These are phyloP conservation scores for Fraxinus velutina DNA, from an alignment of 305 asterid genomes.

Conservation along the genomic window DNA sequence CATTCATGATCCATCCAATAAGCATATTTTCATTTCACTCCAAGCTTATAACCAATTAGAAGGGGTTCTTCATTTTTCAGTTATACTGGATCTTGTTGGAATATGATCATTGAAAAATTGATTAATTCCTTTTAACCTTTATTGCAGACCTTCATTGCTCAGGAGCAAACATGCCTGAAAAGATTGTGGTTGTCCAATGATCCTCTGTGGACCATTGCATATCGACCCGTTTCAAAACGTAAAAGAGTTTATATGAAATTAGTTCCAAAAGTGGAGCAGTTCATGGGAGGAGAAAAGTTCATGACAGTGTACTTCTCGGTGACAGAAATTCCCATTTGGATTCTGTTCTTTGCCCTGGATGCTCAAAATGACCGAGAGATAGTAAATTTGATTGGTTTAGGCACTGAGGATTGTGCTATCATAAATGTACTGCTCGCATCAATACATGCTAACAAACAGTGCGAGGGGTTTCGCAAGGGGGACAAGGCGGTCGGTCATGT, in stretches of 20 bases:
- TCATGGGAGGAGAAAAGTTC: conserved; percentile 54
- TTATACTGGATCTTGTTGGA: not conserved
- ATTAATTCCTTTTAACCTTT: conserved; percentile 22
- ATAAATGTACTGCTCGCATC: conserved; percentile 63
- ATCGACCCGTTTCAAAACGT: conserved; percentile 52
- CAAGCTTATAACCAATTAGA: not conserved
- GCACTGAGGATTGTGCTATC: conserved; percentile 41
- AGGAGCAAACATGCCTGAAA: conserved; percentile 74
- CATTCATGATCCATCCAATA: not conserved
- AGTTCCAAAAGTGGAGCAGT: conserved; percentile 50
- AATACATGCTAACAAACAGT: conserved; percentile 65
- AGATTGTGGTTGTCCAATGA: conserved; percentile 70
- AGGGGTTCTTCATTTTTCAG: conserved; percentile 2
- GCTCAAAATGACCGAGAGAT: conserved; percentile 65
- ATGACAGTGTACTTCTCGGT: conserved; percentile 60
- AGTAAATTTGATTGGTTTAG: conserved; percentile 58
- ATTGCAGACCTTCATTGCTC: conserved; percentile 86
- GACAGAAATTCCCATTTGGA: conserved; percentile 76
- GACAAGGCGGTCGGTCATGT: conserved; percentile 44
- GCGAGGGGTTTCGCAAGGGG: conserved; percentile 54
- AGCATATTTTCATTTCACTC: conserved; percentile 13
- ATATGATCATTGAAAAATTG: conserved; percentile 11
- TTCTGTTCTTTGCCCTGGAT: conserved; percentile 80
- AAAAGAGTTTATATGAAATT: conserved; percentile 64
- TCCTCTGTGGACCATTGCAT: conserved; percentile 65